Conservation (phyloP, 2,329 filamentous ascomycete genomes). For the Cryphonectria naterciae region DNA sequence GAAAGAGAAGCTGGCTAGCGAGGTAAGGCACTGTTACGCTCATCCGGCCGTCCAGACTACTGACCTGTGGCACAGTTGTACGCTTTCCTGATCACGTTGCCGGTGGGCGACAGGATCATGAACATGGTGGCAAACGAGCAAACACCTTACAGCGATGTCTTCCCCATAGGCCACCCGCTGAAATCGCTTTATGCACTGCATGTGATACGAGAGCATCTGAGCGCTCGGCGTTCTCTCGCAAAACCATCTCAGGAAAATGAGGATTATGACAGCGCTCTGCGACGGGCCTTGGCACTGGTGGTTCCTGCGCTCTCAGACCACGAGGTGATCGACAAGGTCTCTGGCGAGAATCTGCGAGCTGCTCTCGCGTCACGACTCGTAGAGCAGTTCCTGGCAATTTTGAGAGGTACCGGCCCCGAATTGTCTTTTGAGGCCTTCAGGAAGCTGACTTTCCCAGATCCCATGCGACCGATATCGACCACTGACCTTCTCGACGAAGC, state of each 20-base stretch:
- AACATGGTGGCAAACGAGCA: conserved; percentile 59
- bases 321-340: conserved; percentile 52
- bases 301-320: conserved; percentile 64
- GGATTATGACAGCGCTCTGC: conserved; percentile 41
- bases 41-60: conserved; percentile 11
- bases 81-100: conserved; percentile 70
- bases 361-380: conserved; percentile 59
- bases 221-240: conserved; percentile 38
- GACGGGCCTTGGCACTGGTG: conserved; percentile 57
- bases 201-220: conserved; percentile 66
- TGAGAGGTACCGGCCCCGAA: conserved; percentile 51
- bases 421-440: neutral
- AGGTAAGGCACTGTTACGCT: conserved; percentile 50
- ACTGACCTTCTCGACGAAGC: conserved; percentile 33
- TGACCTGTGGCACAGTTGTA: conserved; percentile 57
- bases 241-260: conserved; percentile 30
- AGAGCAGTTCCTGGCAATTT: conserved; percentile 57
- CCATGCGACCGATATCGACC: conserved; percentile 29
- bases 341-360: conserved; percentile 49
- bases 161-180: conserved; percentile 71
- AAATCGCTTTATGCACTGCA: conserved; percentile 75
- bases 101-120: conserved; percentile 66
- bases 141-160: conserved; percentile 63
- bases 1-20: conserved; percentile 69
- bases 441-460: conserved; percentile 22